Evolutionary conservation across 345 rosid species (phyloP), one percentile per base, ranked within the genome.

Genomic region (Raphanus raphanistrum): DNA sequence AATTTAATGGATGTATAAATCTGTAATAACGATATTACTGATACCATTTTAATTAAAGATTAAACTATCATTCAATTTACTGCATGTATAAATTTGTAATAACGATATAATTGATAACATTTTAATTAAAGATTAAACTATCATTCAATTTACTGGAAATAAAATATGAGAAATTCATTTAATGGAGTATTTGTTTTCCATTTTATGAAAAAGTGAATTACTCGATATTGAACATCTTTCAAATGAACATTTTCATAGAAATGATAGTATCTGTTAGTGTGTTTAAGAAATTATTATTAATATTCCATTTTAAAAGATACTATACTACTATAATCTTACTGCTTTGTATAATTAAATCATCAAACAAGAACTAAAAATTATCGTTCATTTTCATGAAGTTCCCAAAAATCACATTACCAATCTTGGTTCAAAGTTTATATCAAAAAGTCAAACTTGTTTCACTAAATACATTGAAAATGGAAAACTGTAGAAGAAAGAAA

Each of bases 391-490:
- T 13, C 12, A 59, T 26, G 63, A 59, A 59, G 63, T 11, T 48
- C 63, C n/a, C 16, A 29, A 59, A 57, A 59, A 2, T 27, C 63
- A 26, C 4, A 57, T 1, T 3, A 2, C 63, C 15, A 26, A 29
- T 59, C 11, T 0, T 59, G 7, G 55, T 63, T 54, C 27, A 6
- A 70, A 72, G 17, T 27, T 63, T 36, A 33, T 4, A 69, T 27
- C 62, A 10, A 58, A 80, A 74, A 80, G 83, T 80, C 83, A 80
- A 74, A 79, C 31, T 41, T 74, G 10, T 58, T 70, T 63, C 55
- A 54, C 66, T 17, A 50, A 17, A 5, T 31, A 16, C 78, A 36
- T 74, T 6, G 68, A 80, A 74, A 80, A 31, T 74, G 28, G 71
- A 70, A 70, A 74, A 9, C 28, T 55, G 17, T 32, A 55, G 33